These are phyloP conservation scores for Polychaeton citri DNA, from an alignment of 2,329 filamentous ascomycete species.

Conservation along the genomic window DNA sequence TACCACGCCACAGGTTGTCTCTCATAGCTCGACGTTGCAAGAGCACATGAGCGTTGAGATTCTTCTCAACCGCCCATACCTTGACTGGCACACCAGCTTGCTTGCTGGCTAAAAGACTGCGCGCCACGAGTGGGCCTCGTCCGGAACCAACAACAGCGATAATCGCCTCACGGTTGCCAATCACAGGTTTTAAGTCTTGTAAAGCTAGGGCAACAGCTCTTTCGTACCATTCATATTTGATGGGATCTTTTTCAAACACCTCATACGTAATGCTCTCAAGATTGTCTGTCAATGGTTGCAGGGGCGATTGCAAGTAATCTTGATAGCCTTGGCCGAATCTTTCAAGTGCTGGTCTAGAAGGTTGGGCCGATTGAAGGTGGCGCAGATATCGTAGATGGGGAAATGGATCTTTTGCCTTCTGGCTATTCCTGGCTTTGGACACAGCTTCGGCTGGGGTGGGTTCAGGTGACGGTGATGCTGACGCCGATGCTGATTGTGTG, in stretches of 20 bases:
- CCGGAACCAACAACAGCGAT: slow-evolving; percentile 90
- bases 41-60: slow-evolving; percentile 92
- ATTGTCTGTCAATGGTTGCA: slow-evolving; percentile 92
- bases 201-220: slow-evolving; percentile 69
- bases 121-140: slow-evolving; percentile 78
- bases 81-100: slow-evolving; percentile 65
- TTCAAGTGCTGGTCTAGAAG: slow-evolving; percentile 49
- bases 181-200: slow-evolving; percentile 66
- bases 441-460: slow-evolving; percentile 60
- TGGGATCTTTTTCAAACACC: slow-evolving; percentile 93
- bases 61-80: slow-evolving; percentile 93
- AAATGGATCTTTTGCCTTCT: slow-evolving; percentile 38
- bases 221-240: slow-evolving; percentile 97
- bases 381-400: slow-evolving; percentile 69
- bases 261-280: slow-evolving; percentile 96
- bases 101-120: slow-evolving; percentile 68
- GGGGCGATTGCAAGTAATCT: slow-evolving; percentile 87
- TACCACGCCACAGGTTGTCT: slow-evolving; percentile 54
- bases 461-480: slow-evolving; percentile 12
- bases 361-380: slow-evolving; percentile 72
- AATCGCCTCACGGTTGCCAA: slow-evolving; percentile 61
- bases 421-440: slow-evolving; percentile 12
- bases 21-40: slow-evolving; percentile 73
- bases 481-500: neutral
- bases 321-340: slow-evolving; percentile 63